Percentiles rank a stretch among this genome's conserved stretches.
phyloP scores from a whole-genome alignment of 2,329 filamentous ascomycete species.

The Diaporthe velutina region DNA sequence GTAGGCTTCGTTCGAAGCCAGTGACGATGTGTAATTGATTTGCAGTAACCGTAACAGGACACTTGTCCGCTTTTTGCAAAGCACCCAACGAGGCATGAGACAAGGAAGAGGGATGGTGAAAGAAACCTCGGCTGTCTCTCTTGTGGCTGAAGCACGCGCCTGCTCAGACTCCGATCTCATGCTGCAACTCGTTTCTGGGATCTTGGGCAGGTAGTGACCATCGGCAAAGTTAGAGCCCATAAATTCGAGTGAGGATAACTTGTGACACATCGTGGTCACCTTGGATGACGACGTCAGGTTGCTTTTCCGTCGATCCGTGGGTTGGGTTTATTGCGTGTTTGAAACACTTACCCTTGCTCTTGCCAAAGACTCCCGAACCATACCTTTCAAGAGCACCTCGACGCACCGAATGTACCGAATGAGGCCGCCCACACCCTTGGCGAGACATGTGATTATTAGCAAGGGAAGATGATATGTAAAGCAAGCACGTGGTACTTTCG shows the following conservation, averaged over 20 bases:
- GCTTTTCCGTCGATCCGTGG: slow-evolving; percentile 15
- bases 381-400: neutral
- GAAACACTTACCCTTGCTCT: slow-evolving; percentile 12
- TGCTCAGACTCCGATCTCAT: slow-evolving; percentile 11
- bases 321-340: slow-evolving; percentile 14
- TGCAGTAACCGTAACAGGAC: neutral
- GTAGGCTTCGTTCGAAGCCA: neutral
- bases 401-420: neutral
- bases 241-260: neutral
- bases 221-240: neutral
- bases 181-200: neutral
- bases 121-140: slow-evolving; percentile 13
- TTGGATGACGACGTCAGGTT: slow-evolving; percentile 21
- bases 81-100: neutral
- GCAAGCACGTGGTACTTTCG: neutral
- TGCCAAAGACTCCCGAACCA: neutral
- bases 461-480: neutral
- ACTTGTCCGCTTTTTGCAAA: neutral
- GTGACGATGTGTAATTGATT: neutral
- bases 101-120: neutral
- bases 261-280: neutral
- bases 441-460: neutral
- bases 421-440: slow-evolving; percentile 12
- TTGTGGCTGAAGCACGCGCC: slow-evolving; percentile 23
- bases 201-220: neutral